Conservation (phyloP, 2,329 filamentous ascomycete genomes). For the Zalaria obscura region DNA sequence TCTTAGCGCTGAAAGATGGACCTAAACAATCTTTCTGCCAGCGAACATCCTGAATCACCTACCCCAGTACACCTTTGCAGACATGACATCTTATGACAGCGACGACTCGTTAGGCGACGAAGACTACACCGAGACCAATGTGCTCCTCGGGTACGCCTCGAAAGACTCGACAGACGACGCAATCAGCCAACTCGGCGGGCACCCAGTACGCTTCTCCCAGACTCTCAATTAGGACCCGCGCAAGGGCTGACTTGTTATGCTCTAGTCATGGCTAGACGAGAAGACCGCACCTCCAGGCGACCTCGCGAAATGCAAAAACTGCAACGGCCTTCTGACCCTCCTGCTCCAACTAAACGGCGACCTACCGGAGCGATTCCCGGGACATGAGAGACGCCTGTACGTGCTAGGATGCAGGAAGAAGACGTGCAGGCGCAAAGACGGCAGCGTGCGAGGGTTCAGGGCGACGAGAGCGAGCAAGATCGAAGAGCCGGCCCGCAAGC, state of each 20-base stretch:
- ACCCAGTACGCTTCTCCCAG: conserved; percentile 51
- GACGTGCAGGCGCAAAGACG: conserved; percentile 66
- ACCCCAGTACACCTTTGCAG: too few relatives aligned
- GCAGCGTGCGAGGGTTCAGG: conserved; percentile 64
- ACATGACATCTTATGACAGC: conserved; percentile 71
- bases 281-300: conserved; percentile 56
- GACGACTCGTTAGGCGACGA: conserved; percentile 62
- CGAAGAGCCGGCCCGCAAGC: conserved; percentile 4
- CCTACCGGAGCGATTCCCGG: conserved; percentile 71
- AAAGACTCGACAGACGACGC: conserved; percentile 66
- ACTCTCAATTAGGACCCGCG: background rate
- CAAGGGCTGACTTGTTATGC: background rate
- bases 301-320: conserved; percentile 74
- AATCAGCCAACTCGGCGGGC: conserved; percentile 77
- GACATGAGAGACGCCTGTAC: conserved; percentile 78
- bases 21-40: too few relatives aligned
- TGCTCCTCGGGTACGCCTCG: conserved; percentile 79
- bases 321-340: conserved; percentile 69
- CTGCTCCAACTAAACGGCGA: conserved; percentile 87
- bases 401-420: conserved; percentile 70
- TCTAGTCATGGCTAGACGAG: conserved; percentile 71
- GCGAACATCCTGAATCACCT: too few relatives aligned
- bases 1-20: too few relatives aligned
- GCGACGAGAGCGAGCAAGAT: conserved; percentile 40
- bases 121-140: conserved; percentile 66